Evolutionary conservation across 2,329 filamentous ascomycete genomes (phyloP), one percentile per base, ranked within the genome.

Genomic region (Fusarium pseudoanthophilum): DNA sequence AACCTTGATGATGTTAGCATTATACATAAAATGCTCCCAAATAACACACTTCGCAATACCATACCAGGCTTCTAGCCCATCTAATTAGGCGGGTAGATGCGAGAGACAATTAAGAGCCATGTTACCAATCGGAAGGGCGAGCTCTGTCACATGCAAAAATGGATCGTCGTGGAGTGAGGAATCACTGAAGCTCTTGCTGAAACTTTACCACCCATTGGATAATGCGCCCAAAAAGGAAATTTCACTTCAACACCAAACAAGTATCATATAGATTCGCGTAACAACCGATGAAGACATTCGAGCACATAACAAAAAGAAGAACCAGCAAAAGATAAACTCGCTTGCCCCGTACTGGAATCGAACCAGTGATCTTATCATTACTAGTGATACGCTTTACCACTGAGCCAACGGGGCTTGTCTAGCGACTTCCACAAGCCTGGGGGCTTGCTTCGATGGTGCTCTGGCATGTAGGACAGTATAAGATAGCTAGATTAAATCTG

Each of bases 351-450:
- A 77, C 74, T 74, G 73, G 78, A 79, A 79, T 80, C 79, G 79
- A 80, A 80, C 79, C 75, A 75, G 74, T 77, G 79, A 80, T 78
- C 79, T 80, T 79, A 73, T 79, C 79, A 80, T 79, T 80, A 80
- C 79, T 80, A 80, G 79, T 80, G 79, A 80, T 74, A 80, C 79
- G 79, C 79, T 80, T 76, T 80, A 80, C 79, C 79, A 80, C 79
- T 80, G 71, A 80, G 79, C 79, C 78, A 80, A 79, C 73, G 76
- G 71, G 77, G 79, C 51, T 64, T 64, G 3, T 34, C 34, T 18
- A 51, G 64, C 39, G 51, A 45, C 18, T 21, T 8, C 5, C 5
- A 42, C 10, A 42, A 30, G 9, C 11, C 26, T 43, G 13, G 11
- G 49, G 4, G 7, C 16, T 30, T 45, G 15, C 32, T 58, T 21